Conservation (phyloP, 2,329 filamentous ascomycete species). For the Emmonsia crescens region DNA sequence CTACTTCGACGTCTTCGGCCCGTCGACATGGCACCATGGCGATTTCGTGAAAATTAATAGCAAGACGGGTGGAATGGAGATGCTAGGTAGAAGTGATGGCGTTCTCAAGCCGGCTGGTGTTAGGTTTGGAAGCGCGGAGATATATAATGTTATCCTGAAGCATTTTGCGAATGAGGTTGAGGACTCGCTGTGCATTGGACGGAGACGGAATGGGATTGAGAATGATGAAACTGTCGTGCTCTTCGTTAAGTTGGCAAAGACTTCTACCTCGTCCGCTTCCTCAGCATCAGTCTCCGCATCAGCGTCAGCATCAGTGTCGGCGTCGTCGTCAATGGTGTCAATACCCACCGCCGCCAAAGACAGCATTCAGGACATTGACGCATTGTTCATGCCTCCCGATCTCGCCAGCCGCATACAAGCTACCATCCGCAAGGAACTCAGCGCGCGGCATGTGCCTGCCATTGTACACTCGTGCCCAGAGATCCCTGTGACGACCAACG, state of each 20-base stretch:
- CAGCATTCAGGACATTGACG: slow-evolving; percentile 24
- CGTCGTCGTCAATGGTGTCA: slow-evolving; percentile 8
- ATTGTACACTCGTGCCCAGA: slow-evolving; percentile 73
- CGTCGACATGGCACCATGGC: slow-evolving; percentile 75
- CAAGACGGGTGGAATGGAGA: slow-evolving; percentile 64
- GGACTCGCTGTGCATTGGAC: slow-evolving; percentile 79
- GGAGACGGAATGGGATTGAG: slow-evolving; percentile 57
- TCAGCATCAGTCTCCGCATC: background rate
- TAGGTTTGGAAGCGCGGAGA: slow-evolving; percentile 85
- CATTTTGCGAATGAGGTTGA: slow-evolving; percentile 69
- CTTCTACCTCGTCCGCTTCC: slow-evolving; percentile 8
- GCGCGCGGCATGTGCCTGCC: slow-evolving; percentile 77
- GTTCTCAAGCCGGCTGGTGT: slow-evolving; percentile 88
- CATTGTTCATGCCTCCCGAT: slow-evolving; percentile 46
- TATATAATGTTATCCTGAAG: slow-evolving; percentile 84
- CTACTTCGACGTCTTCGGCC: slow-evolving; percentile 76
- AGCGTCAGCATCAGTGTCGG: background rate
- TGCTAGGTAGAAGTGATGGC: slow-evolving; percentile 87
- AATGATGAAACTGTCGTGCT: slow-evolving; percentile 77
- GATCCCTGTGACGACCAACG: slow-evolving; percentile 85
- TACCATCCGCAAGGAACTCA: slow-evolving; percentile 65
- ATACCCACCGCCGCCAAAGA: slow-evolving; percentile 7
- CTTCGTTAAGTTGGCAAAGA: slow-evolving; percentile 63
- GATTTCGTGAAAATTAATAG: slow-evolving; percentile 73
- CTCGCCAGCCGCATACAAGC: slow-evolving; percentile 54